phyloP scores from a whole-genome alignment of 768 basidiomycete species.

The Russula sp. region DNA sequence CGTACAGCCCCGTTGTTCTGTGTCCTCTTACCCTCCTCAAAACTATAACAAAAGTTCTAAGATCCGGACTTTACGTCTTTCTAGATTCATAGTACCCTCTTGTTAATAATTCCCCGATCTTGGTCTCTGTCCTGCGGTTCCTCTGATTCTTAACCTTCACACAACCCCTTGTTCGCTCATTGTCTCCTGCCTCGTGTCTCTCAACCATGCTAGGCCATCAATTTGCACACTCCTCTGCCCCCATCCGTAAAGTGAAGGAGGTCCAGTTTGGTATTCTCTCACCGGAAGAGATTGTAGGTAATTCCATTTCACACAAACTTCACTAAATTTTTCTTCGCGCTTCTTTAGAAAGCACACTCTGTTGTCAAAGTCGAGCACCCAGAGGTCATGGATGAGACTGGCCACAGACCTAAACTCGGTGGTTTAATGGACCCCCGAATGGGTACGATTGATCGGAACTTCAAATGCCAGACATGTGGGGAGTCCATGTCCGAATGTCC shows the following conservation, averaged over 20 bases:
- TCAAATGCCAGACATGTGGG: conserved; percentile 99
- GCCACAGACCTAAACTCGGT: conserved; percentile 83
- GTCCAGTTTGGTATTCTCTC: conserved; percentile 99
- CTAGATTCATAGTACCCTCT: neutral
- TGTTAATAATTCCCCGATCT: conserved; percentile 2
- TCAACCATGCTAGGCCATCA: conserved; percentile 74
- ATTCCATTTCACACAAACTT: neutral
- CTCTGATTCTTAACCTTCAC: neutral
- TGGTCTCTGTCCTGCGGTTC: neutral
- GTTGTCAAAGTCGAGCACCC: conserved; percentile 98
- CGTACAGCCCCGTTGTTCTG: neutral
- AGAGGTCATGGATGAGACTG: conserved; percentile 96
- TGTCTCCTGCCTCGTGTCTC: conserved; percentile 10
- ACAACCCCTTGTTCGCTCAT: neutral
- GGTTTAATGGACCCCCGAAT: conserved; percentile 97
- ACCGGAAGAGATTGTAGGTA: conserved; percentile 94
- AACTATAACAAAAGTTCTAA: conserved; percentile 15
- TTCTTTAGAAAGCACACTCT: conserved; percentile 88
- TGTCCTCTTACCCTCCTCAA: conserved; percentile 11
- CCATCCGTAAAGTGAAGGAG: conserved; percentile 92
- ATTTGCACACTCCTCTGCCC: conserved; percentile 90
- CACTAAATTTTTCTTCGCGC: conserved; percentile 9
- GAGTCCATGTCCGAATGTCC: conserved; percentile 99
- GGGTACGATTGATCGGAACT: conserved; percentile 96
- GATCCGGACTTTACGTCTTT: conserved; percentile 10